Conservation (phyloP, 208 protist species). For the Strigomonas culicis region DNA sequence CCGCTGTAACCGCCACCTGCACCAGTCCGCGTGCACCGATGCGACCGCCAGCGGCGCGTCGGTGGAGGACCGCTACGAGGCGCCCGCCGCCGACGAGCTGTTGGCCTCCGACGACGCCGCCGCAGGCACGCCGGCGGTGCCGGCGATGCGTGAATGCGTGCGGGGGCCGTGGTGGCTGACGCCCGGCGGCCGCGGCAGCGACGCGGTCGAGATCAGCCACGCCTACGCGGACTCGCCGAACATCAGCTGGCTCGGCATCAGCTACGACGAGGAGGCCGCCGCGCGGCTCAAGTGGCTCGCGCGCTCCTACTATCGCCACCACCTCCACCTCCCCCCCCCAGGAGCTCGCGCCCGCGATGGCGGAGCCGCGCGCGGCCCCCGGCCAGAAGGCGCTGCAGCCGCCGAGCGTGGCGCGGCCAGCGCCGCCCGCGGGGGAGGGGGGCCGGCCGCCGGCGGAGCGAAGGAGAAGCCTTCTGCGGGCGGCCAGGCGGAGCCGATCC, state of each 20-base stretch:
- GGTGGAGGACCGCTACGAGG: slow-evolving; percentile 16
- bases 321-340: neutral
- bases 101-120: neutral
- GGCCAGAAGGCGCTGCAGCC: too few species aligned
- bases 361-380: too few species aligned
- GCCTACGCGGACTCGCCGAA: slow-evolving; percentile 57
- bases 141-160: slow-evolving; percentile 17
- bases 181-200: slow-evolving; percentile 48
- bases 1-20: slow-evolving; percentile 2
- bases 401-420: neutral
- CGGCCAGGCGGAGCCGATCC: slow-evolving; percentile 5
- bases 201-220: slow-evolving; percentile 72
- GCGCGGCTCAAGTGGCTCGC: slow-evolving; percentile 3
- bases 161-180: slow-evolving; percentile 52
- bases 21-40: neutral
- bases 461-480: too few species aligned
- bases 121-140: neutral
- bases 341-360: too few species aligned
- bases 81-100: slow-evolving; percentile 21
- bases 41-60: slow-evolving; percentile 15
- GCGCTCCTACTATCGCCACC: neutral
- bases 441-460: too few species aligned
- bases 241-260: slow-evolving; percentile 63
- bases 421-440: neutral
- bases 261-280: slow-evolving; percentile 17